Evolutionary conservation across 2,329 filamentous ascomycete genomes (phyloP).

Genomic region (Parastagonospora avenae): DNA sequence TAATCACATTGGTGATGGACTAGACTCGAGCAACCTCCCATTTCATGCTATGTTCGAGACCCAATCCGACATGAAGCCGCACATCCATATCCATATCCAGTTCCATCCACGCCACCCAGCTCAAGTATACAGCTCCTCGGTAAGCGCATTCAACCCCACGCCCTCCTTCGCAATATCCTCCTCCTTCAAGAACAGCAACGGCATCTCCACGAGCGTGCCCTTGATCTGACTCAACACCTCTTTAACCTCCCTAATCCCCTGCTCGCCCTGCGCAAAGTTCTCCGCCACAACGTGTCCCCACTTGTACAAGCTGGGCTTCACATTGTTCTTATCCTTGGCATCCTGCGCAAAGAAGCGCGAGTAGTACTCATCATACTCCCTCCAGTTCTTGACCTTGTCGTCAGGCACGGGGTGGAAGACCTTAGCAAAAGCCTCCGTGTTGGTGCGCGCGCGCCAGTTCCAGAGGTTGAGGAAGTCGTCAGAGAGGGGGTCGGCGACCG

Average conservation of each 20-base stretch:
- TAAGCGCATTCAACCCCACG: conserved; percentile 60
- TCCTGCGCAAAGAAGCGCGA: conserved; percentile 64
- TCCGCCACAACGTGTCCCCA: conserved; percentile 82
- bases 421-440: conserved; percentile 80
- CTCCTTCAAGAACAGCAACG: conserved; percentile 81
- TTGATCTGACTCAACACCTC: conserved; percentile 75
- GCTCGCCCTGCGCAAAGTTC: conserved; percentile 51
- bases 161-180: conserved; percentile 87
- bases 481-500: conserved; percentile 76
- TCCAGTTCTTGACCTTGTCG: conserved; percentile 71
- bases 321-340: conserved; percentile 48
- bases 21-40: too few relatives aligned
- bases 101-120: too few relatives aligned
- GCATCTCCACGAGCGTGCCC: conserved; percentile 77
- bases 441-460: conserved; percentile 72
- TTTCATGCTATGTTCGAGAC: too few relatives aligned
- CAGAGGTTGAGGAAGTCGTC: conserved; percentile 73
- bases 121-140: conserved; percentile 55
- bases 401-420: conserved; percentile 82
- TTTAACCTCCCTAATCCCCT: conserved; percentile 56
- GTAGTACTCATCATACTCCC: conserved; percentile 75
- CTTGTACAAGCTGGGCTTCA: conserved; percentile 65
- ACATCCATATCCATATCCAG: too few relatives aligned
- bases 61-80: too few relatives aligned
- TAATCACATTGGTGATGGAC: too few relatives aligned